Conservation (phyloP, 345 rosid genomes). For the Excoecaria cochinchinensis region DNA sequence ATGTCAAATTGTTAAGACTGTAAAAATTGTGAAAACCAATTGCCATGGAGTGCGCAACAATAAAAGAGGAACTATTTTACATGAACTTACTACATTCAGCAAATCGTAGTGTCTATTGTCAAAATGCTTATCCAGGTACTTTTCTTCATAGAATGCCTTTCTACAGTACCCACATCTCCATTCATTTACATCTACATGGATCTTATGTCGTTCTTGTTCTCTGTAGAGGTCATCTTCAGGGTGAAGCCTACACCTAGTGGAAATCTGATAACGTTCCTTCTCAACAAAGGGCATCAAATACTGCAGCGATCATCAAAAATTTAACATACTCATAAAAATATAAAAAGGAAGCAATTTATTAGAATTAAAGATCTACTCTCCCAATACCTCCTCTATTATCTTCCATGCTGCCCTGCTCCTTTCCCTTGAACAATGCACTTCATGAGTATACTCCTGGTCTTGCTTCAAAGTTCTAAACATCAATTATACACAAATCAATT, state of each 20-base stretch:
- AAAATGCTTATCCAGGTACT: conserved; percentile 30
- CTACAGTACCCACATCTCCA: conserved; percentile 35
- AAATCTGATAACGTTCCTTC: conserved; percentile 22
- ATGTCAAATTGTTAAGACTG: neutral
- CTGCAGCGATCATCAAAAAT: conserved; percentile 14
- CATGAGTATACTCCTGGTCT: conserved; percentile 29
- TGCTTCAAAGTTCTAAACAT: conserved; percentile 30
- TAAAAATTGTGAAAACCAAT: neutral
- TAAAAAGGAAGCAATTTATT: neutral
- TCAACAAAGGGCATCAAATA: conserved; percentile 36
- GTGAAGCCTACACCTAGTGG: conserved; percentile 28
- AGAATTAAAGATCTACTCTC: neutral
- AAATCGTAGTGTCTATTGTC: conserved; percentile 26
- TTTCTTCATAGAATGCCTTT: conserved; percentile 28
- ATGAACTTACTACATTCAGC: conserved; percentile 22
- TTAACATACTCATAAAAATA: neutral
- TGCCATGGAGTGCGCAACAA: neutral
- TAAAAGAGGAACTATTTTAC: neutral
- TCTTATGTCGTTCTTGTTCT: conserved; percentile 29
- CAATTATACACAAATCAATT: neutral
- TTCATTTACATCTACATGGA: conserved; percentile 21
- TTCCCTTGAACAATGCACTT: conserved; percentile 30
- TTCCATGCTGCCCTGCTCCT: conserved; percentile 36
- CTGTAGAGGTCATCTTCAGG: conserved; percentile 28
- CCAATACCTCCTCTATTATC: conserved; percentile 23